Evolutionary conservation across 148 eudicot species (phyloP).

Genomic region (Chenopodium quinoa): DNA sequence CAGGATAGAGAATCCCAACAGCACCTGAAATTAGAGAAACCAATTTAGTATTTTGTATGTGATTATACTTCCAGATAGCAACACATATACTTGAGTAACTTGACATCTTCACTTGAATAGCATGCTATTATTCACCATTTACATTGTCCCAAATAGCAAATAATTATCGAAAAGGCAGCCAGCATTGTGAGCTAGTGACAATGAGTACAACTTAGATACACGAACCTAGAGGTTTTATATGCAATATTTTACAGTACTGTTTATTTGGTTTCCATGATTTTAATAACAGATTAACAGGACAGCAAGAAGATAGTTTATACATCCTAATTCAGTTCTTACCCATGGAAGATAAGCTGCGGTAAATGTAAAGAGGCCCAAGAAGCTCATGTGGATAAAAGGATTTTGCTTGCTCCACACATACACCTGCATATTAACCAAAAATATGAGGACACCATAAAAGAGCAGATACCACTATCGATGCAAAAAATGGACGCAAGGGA

Average conservation of each 20-base stretch:
- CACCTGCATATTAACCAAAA: conserved; percentile 45
- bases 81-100: not conserved
- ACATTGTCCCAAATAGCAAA: not conserved
- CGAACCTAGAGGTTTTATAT: not conserved
- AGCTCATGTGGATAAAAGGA: conserved; percentile 95
- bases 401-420: conserved; percentile 99
- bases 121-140: not conserved
- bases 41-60: not conserved
- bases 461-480: not conserved
- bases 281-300: not conserved
- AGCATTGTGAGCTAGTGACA: not conserved
- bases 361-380: conserved; percentile 93
- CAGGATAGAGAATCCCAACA: conserved; percentile 87
- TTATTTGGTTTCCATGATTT: not conserved
- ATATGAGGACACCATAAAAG: conserved; percentile 3
- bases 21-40: conserved; percentile 53
- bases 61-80: not conserved
- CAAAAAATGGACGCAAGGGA: not conserved
- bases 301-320: not conserved
- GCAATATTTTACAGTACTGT: not conserved
- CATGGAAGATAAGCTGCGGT: conserved; percentile 98
- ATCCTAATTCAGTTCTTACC: conserved; percentile 46
- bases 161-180: not conserved
- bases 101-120: not conserved
- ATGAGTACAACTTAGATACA: not conserved